Conservation (phyloP, 2,329 filamentous ascomycete genomes). For the Neonectria hederae region DNA sequence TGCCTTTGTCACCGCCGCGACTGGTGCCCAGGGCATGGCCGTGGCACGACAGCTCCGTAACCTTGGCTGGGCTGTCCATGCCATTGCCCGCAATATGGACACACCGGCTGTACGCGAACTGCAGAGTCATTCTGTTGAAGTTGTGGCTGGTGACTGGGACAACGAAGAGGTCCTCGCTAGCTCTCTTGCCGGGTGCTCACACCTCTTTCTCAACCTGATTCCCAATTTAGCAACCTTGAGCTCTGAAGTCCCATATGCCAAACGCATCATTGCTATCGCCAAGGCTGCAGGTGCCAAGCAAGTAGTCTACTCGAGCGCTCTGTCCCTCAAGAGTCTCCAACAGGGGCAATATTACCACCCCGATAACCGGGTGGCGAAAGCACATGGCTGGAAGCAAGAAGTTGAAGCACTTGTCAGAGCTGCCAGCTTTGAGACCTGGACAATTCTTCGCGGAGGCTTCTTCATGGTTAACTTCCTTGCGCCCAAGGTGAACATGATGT, state of each 20-base stretch:
- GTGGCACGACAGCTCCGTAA: background rate
- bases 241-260: background rate
- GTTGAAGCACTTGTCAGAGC: background rate
- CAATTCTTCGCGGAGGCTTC: background rate
- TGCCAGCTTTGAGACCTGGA: slow-evolving; percentile 1
- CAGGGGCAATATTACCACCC: background rate
- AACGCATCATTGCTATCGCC: background rate
- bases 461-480: slow-evolving; percentile 6
- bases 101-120: background rate
- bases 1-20: slow-evolving; percentile 2
- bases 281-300: background rate
- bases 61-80: background rate
- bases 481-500: slow-evolving; percentile 5
- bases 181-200: background rate
- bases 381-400: background rate
- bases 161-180: background rate
- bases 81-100: background rate
- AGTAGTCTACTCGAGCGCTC: slow-evolving; percentile 1
- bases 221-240: background rate
- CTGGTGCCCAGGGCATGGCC: background rate
- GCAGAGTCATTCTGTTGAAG: background rate
- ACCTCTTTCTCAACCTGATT: background rate
- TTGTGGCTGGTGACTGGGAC: background rate
- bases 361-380: background rate
- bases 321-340: background rate